phyloP scores from a whole-genome alignment of 495 filamentous ascomycete species.

The Lepraria neglecta region DNA sequence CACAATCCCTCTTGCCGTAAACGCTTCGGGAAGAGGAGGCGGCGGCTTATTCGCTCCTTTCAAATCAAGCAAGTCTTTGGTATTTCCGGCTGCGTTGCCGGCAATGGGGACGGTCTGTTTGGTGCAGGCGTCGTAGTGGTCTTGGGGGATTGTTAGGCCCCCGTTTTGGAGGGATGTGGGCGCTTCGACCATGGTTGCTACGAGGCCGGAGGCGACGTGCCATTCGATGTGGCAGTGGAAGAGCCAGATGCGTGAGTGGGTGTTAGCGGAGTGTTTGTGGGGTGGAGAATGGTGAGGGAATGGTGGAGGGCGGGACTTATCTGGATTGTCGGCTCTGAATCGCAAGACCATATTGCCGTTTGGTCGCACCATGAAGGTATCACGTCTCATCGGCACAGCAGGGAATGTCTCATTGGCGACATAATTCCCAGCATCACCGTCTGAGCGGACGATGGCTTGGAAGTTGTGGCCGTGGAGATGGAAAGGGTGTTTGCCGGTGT shows the following conservation, averaged over 20 bases:
- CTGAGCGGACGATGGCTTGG: constrained; percentile 54
- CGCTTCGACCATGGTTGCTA: constrained; percentile 64
- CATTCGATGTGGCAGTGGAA: constrained; percentile 83
- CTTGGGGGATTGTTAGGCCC: constrained; percentile 50
- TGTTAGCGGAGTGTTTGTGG: neutral
- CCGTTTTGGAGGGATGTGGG: constrained; percentile 56
- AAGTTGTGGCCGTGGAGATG: constrained; percentile 79
- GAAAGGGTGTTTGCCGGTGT: constrained; percentile 68
- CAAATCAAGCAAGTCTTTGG: constrained; percentile 56
- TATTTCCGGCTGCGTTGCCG: constrained; percentile 76
- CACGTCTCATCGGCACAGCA: constrained; percentile 48
- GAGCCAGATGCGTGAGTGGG: constrained; percentile 53
- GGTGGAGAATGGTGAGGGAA: neutral
- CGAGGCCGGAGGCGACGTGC: constrained; percentile 69
- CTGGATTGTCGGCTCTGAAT: constrained; percentile 69
- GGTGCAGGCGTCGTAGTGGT: constrained; percentile 52
- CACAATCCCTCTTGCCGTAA: constrained; percentile 64
- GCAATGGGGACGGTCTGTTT: constrained; percentile 40
- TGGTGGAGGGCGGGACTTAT: constrained; percentile 28
- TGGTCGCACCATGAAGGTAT: constrained; percentile 52
- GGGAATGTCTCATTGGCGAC: constrained; percentile 39
- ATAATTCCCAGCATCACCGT: constrained; percentile 44
- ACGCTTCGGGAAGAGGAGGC: constrained; percentile 57
- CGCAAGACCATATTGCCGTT: constrained; percentile 55
- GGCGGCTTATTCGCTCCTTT: constrained; percentile 53